These are phyloP conservation scores for Oxyria digyna DNA, from an alignment of 148 eudicot species.

Conservation along the genomic window DNA sequence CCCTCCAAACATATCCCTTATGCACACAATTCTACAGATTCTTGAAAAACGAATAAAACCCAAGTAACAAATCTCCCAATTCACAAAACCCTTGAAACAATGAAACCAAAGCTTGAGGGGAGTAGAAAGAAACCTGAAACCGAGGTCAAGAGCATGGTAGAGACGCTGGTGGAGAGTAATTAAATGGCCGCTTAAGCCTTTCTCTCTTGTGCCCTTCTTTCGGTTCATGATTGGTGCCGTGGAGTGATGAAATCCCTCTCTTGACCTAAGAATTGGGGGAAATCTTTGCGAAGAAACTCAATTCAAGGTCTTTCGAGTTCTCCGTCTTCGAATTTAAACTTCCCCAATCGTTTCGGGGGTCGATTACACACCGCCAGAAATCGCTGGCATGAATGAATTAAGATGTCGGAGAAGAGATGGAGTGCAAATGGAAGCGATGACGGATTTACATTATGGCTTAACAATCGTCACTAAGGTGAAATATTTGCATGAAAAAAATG, in stretches of 20 bases:
- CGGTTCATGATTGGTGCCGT: slow-evolving; percentile 1
- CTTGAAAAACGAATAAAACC: background rate
- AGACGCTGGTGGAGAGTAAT: slow-evolving; percentile 60
- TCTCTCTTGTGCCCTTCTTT: slow-evolving; percentile 1
- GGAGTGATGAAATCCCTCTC: background rate
- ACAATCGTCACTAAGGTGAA: too few species aligned
- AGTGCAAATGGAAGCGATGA: too few species aligned
- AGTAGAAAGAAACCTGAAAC: slow-evolving; percentile 24
- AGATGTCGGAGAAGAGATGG: too few species aligned
- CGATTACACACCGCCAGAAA: background rate
- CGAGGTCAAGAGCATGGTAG: slow-evolving; percentile 51
- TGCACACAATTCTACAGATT: background rate
- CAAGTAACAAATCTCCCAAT: background rate
- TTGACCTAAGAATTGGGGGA: background rate
- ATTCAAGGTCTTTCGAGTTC: background rate
- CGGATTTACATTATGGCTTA: too few species aligned
- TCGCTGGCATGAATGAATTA: background rate
- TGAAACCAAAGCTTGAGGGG: background rate
- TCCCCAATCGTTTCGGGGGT: background rate
- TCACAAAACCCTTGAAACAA: background rate
- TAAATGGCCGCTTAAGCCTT: slow-evolving; percentile 23
- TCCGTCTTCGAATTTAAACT: background rate
- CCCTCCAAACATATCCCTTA: background rate
- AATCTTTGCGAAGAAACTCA: background rate
- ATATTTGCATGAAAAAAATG: too few species aligned